Conservation (phyloP, 2,329 filamentous ascomycete species). For the Fusarium tjaetaba region DNA sequence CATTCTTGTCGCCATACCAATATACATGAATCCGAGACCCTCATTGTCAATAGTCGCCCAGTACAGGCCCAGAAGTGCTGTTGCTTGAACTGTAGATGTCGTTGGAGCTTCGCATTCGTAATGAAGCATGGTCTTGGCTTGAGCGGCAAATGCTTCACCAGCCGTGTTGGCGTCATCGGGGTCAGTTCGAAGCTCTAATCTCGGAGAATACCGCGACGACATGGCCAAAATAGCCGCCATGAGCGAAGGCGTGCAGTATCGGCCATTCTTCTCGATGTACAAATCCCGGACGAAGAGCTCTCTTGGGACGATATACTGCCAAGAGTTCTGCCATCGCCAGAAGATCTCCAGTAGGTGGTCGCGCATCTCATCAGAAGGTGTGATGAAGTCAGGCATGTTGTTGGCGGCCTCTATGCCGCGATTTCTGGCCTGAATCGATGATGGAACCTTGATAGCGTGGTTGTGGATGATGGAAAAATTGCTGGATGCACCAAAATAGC, state of each 20-base stretch:
- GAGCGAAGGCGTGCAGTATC: neutral
- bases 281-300: neutral
- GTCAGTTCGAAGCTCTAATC: neutral
- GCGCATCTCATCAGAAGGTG: neutral
- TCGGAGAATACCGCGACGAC: neutral
- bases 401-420: neutral
- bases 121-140: constrained; percentile 1
- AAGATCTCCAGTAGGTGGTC: neutral
- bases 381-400: neutral
- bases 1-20: constrained; percentile 7
- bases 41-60: neutral
- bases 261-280: neutral
- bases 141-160: neutral
- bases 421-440: neutral
- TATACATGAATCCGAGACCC: constrained; percentile 7
- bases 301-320: constrained; percentile 6
- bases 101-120: constrained; percentile 1
- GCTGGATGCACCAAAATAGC: constrained; percentile 6
- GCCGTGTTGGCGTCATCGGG: constrained; percentile 7
- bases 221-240: neutral
- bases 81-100: neutral
- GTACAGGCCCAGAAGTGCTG: neutral
- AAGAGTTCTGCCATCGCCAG: constrained; percentile 10
- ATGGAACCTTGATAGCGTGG: constrained; percentile 3
- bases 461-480: constrained; percentile 13